Evolutionary conservation across 768 basidiomycete genomes (phyloP).

Genomic region (Leucocoprinus birnbaumii): DNA sequence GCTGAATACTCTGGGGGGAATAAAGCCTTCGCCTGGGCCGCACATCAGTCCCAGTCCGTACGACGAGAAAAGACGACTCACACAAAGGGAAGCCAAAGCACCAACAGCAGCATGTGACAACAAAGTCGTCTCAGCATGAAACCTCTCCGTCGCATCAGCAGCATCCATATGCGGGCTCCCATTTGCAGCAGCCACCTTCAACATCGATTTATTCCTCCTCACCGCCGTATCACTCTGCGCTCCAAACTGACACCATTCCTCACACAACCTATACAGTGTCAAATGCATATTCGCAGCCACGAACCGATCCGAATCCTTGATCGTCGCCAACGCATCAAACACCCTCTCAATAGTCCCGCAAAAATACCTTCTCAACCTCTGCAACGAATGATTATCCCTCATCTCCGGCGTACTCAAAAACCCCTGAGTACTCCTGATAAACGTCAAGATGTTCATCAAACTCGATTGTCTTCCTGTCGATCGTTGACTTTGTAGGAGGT

Average conservation of each 20-base stretch:
- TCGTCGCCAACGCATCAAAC: constrained; percentile 68
- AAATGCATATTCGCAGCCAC: constrained; percentile 74
- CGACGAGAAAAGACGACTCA: constrained; percentile 38
- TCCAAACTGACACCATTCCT: constrained; percentile 92
- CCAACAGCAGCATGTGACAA: constrained; percentile 84
- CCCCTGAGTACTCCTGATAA: constrained; percentile 77
- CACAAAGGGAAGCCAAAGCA: constrained; percentile 84
- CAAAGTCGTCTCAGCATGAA: constrained; percentile 65
- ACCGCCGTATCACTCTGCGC: constrained; percentile 70
- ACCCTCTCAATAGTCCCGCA: constrained; percentile 87
- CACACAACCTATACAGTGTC: constrained; percentile 78
- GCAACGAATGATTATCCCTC: constrained; percentile 73
- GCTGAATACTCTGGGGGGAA: constrained; percentile 59
- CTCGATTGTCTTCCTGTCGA: constrained; percentile 69
- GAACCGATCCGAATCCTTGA: constrained; percentile 76
- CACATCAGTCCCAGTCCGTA: neutral
- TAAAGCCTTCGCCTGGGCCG: constrained; percentile 70
- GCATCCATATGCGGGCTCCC: constrained; percentile 52
- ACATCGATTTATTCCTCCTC: constrained; percentile 69
- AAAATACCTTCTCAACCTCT: constrained; percentile 85
- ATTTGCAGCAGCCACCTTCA: constrained; percentile 57
- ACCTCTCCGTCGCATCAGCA: constrained; percentile 51
- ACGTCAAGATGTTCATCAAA: constrained; percentile 78
- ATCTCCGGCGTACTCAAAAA: constrained; percentile 73
- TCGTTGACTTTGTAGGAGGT: constrained; percentile 66